phyloP scores from a whole-genome alignment of 2,329 filamentous ascomycete species.

The Phyllosticta ampelicida region DNA sequence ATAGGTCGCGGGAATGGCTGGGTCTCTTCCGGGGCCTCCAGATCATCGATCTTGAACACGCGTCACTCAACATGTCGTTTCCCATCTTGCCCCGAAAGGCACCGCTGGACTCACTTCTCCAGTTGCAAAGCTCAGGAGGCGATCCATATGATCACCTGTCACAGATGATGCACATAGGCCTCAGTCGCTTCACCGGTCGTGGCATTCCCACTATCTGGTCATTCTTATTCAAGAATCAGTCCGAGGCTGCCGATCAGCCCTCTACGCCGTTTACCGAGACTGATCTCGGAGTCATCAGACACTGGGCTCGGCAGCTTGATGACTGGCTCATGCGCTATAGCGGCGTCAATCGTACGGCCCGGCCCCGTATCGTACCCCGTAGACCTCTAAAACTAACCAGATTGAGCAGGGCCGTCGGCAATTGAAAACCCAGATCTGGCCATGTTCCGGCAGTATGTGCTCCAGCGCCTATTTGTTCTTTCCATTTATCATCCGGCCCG shows the following conservation, averaged over 20 bases:
- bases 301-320: slow-evolving; percentile 34
- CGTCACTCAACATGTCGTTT: slow-evolving; percentile 32
- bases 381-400: slow-evolving; percentile 11
- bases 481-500: slow-evolving; percentile 35
- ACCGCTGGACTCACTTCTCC: slow-evolving; percentile 26
- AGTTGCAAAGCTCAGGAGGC: slow-evolving; percentile 23
- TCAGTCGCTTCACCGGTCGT: slow-evolving; percentile 34
- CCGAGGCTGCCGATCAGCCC: slow-evolving; percentile 13
- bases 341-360: slow-evolving; percentile 3
- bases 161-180: slow-evolving; percentile 36
- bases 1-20: slow-evolving; percentile 31
- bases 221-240: slow-evolving; percentile 23
- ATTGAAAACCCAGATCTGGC: slow-evolving; percentile 26
- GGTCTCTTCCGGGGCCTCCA: slow-evolving; percentile 30
- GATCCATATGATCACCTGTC: slow-evolving; percentile 34
- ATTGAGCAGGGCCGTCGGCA: slow-evolving; percentile 16
- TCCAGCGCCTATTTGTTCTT: slow-evolving; percentile 33
- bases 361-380: background rate
- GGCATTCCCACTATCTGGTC: slow-evolving; percentile 36
- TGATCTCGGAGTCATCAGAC: slow-evolving; percentile 32
- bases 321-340: slow-evolving; percentile 34
- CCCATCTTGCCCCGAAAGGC: slow-evolving; percentile 33
- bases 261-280: slow-evolving; percentile 26
- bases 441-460: slow-evolving; percentile 33
- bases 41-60: slow-evolving; percentile 37